Conservation (phyloP, 2,329 filamentous ascomycete species). For the Neurospora sp. region DNA sequence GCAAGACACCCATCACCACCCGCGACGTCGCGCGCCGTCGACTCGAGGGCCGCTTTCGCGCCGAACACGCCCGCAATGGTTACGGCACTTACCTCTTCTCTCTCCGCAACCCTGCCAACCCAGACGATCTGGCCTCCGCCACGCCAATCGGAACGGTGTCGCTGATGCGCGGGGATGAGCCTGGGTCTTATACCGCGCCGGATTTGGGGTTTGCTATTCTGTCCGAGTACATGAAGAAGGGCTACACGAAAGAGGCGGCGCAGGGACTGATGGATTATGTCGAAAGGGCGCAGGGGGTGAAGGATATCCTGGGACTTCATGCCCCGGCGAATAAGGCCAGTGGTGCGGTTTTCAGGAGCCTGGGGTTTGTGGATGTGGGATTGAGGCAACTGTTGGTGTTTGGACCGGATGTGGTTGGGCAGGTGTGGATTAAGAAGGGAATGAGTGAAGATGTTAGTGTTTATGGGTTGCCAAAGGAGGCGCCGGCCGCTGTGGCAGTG, state of each 20-base stretch:
- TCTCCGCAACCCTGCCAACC: constrained; percentile 7
- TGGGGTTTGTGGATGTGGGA: constrained; percentile 10
- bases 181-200: constrained; percentile 8
- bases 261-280: constrained; percentile 6
- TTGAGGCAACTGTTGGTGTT: constrained; percentile 6
- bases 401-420: constrained; percentile 4
- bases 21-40: constrained; percentile 11
- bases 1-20: constrained; percentile 12
- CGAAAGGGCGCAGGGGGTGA: constrained; percentile 1
- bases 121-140: constrained; percentile 5
- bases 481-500: background rate
- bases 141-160: constrained; percentile 19
- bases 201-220: constrained; percentile 12
- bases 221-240: constrained; percentile 7
- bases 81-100: constrained; percentile 21
- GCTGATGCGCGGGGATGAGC: constrained; percentile 13
- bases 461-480: constrained; percentile 2
- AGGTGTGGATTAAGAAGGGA: constrained; percentile 6
- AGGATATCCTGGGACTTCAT: constrained; percentile 8
- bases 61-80: constrained; percentile 17
- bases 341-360: constrained; percentile 6
- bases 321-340: constrained; percentile 6
- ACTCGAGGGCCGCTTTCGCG: constrained; percentile 8
- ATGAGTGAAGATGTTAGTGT: constrained; percentile 6
- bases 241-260: constrained; percentile 10